These are phyloP conservation scores for Fusarium sp. DNA, from an alignment of 2,329 filamentous ascomycete species.

Conservation along the genomic window DNA sequence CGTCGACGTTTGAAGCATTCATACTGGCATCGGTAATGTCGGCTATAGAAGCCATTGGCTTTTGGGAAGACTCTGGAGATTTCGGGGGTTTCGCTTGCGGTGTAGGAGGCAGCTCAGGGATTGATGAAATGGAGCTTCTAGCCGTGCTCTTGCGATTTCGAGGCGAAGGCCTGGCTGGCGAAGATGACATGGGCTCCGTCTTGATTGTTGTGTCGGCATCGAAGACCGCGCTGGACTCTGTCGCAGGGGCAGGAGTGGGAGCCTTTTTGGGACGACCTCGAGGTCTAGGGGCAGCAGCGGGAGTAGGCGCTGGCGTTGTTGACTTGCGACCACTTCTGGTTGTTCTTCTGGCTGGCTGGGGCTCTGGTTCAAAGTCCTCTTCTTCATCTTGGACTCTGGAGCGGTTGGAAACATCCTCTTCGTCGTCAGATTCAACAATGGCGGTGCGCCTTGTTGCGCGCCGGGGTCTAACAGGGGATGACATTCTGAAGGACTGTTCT, in stretches of 20 bases:
- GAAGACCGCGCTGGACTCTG: slow-evolving; percentile 52
- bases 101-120: slow-evolving; percentile 56
- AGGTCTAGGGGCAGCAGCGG: slow-evolving; percentile 58
- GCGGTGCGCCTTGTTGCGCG: slow-evolving; percentile 73
- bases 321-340: slow-evolving; percentile 55
- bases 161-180: slow-evolving; percentile 60
- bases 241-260: slow-evolving; percentile 45
- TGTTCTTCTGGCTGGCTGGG: slow-evolving; percentile 67
- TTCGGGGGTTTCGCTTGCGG: slow-evolving; percentile 70
- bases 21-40: slow-evolving; percentile 77
- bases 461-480: slow-evolving; percentile 53
- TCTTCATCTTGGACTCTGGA: slow-evolving; percentile 68
- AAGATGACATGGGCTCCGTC: slow-evolving; percentile 43
- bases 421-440: slow-evolving; percentile 84
- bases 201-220: slow-evolving; percentile 51
- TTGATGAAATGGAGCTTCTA: slow-evolving; percentile 54
- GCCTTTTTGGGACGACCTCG: slow-evolving; percentile 58
- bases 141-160: slow-evolving; percentile 75
- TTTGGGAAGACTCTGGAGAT: slow-evolving; percentile 65
- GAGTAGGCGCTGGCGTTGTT: slow-evolving; percentile 55
- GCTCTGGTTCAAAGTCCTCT: slow-evolving; percentile 82
- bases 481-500: slow-evolving; percentile 44
- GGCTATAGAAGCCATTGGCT: slow-evolving; percentile 69
- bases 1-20: slow-evolving; percentile 58
- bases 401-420: slow-evolving; percentile 69